Conservation (phyloP, 495 filamentous ascomycete species). For the Penicillium herquei region DNA sequence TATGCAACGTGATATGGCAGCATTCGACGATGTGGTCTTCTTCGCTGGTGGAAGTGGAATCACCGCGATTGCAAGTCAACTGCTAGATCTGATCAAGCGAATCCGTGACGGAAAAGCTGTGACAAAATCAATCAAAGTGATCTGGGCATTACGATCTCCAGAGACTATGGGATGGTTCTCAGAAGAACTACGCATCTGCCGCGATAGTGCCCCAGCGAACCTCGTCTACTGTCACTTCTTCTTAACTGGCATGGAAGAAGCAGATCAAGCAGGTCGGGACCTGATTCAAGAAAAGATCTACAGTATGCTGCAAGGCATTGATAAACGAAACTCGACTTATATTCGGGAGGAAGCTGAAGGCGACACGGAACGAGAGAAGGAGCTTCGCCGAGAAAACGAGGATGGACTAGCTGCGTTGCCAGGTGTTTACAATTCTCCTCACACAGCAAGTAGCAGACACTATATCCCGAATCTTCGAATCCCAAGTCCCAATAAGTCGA, state of each 20-base stretch:
- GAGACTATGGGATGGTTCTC: conserved; percentile 98
- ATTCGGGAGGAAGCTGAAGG: conserved; percentile 79
- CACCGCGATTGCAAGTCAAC: conserved; percentile 86
- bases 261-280: conserved; percentile 55
- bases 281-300: conserved; percentile 81
- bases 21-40: conserved; percentile 89
- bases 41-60: conserved; percentile 94
- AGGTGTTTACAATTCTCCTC: conserved; percentile 32
- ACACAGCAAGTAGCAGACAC: conserved; percentile 15
- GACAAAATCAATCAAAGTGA: conserved; percentile 81
- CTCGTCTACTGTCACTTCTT: conserved; percentile 91
- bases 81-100: conserved; percentile 88
- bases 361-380: conserved; percentile 72
- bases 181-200: conserved; percentile 87
- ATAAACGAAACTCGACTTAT: conserved; percentile 75
- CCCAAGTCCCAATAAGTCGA: neutral
- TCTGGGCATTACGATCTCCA: conserved; percentile 86
- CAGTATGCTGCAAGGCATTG: conserved; percentile 74
- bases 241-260: conserved; percentile 58
- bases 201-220: conserved; percentile 78
- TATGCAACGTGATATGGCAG: conserved; percentile 85
- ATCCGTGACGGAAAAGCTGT: conserved; percentile 92
- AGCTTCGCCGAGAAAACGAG: conserved; percentile 81
- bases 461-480: conserved; percentile 2
- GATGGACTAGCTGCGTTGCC: conserved; percentile 83